Evolutionary conservation across 345 rosid genomes (phyloP).

Genomic region (Geranium rotundifolium): DNA sequence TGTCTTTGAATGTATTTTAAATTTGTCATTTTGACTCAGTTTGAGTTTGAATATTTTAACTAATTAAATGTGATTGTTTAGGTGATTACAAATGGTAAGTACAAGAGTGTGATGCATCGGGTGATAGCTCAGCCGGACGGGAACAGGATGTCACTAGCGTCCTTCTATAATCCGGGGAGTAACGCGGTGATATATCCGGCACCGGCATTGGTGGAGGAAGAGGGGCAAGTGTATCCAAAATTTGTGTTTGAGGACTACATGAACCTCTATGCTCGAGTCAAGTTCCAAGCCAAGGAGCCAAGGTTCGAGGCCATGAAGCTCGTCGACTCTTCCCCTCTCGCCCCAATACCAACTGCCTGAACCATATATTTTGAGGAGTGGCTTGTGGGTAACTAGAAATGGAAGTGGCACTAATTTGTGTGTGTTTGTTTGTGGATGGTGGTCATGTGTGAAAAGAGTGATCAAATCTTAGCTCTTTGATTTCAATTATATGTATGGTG

Average conservation of each 20-base stretch:
- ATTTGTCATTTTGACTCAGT: no score
- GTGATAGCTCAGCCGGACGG: slow-evolving; percentile 69
- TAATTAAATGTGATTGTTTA: slow-evolving; percentile 3
- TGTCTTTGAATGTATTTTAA: no score
- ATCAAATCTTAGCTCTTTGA: slow-evolving; percentile 3
- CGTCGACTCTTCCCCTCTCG: slow-evolving; percentile 18
- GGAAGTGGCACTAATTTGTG: no score
- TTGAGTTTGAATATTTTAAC: no score
- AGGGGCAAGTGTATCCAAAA: slow-evolving; percentile 41
- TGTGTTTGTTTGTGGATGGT: no score
- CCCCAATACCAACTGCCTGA: slow-evolving; percentile 24
- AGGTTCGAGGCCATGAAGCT: slow-evolving; percentile 73
- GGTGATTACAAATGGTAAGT: slow-evolving; percentile 89
- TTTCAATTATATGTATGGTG: background rate
- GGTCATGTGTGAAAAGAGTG: slow-evolving; percentile 4
- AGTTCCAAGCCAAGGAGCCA: slow-evolving; percentile 85
- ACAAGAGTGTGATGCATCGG: slow-evolving; percentile 76
- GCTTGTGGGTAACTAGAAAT: no score
- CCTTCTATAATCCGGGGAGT: slow-evolving; percentile 86
- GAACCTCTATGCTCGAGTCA: slow-evolving; percentile 63
- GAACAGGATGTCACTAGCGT: slow-evolving; percentile 77
- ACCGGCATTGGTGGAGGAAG: slow-evolving; percentile 37
- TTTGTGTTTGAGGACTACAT: slow-evolving; percentile 86
- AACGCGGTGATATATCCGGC: slow-evolving; percentile 77
- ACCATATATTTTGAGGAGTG: no score